Percentiles rank a stretch among this genome's conserved stretches.
Conservation (phyloP, 345 rosid genomes). For the Pelargonium nanum region DNA sequence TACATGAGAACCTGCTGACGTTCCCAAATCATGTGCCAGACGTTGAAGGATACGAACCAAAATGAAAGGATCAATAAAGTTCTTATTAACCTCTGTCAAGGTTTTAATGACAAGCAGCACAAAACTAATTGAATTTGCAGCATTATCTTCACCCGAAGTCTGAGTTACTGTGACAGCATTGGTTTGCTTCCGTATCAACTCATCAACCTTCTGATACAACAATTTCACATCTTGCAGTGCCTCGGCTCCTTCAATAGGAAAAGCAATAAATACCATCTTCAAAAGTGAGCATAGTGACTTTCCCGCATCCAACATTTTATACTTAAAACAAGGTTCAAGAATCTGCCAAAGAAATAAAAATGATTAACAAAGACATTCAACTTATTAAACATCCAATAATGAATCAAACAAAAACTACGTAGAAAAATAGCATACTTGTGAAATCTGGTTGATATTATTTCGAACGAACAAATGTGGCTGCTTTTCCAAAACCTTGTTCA, state of each 20-base stretch:
- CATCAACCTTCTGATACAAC: slow-evolving; percentile 79
- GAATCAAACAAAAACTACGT: slow-evolving; percentile 1
- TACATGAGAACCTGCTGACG: slow-evolving; percentile 61
- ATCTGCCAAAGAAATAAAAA: slow-evolving; percentile 40
- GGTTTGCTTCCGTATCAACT: slow-evolving; percentile 80
- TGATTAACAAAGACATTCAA: slow-evolving; percentile 1
- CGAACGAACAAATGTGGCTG: slow-evolving; percentile 89
- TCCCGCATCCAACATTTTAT: slow-evolving; percentile 91
- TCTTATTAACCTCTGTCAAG: slow-evolving; percentile 76
- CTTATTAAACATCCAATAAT: not conserved
- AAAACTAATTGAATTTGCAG: slow-evolving; percentile 69
- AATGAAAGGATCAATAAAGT: slow-evolving; percentile 57
- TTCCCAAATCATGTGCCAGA: slow-evolving; percentile 86
- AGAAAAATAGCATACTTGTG: slow-evolving; percentile 48
- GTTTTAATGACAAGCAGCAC: slow-evolving; percentile 87
- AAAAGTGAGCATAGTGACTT: slow-evolving; percentile 83
- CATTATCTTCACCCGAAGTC: slow-evolving; percentile 64
- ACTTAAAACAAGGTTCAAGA: slow-evolving; percentile 94
- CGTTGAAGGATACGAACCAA: slow-evolving; percentile 87
- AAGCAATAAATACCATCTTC: slow-evolving; percentile 90
- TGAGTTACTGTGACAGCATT: slow-evolving; percentile 55
- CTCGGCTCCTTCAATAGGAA: slow-evolving; percentile 61
- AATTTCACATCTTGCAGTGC: slow-evolving; percentile 68
- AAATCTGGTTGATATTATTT: slow-evolving; percentile 85
- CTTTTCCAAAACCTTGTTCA: slow-evolving; percentile 96